Percentiles rank a stretch among this genome's conserved stretches.
Conservation (phyloP, 208 protist species). For the Leishmania lainsoni region DNA sequence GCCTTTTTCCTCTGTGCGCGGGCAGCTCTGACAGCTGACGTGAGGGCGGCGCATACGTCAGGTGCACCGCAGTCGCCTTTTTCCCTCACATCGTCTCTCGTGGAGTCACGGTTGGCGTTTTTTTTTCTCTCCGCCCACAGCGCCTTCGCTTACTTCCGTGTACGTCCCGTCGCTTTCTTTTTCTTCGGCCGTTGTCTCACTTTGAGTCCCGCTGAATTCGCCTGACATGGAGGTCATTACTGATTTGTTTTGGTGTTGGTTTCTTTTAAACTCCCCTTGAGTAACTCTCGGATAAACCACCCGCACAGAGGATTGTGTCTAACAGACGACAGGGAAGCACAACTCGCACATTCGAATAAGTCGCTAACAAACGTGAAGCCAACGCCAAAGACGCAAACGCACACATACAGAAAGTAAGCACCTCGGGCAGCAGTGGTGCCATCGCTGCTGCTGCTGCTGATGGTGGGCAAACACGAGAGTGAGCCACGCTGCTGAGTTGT, state of each 20-base stretch:
- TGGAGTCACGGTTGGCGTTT: background rate
- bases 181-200: background rate
- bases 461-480: background rate
- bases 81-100: background rate
- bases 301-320: background rate
- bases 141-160: background rate
- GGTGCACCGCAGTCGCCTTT: background rate
- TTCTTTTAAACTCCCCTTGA: background rate
- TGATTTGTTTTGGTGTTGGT: background rate
- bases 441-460: background rate
- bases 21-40: background rate
- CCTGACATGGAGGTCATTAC: background rate
- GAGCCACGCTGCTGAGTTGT: background rate
- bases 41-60: background rate
- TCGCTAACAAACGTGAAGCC: constrained; percentile 4
- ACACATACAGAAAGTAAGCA: background rate
- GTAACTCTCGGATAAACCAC: constrained; percentile 1
- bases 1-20: background rate
- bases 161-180: background rate
- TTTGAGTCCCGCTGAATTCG: too few species aligned
- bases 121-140: background rate
- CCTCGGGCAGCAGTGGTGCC: background rate
- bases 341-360: constrained; percentile 5
- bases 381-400: background rate
- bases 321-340: background rate